Conservation (phyloP, 495 filamentous ascomycete genomes). For the Friedmanniomyces simplex region DNA sequence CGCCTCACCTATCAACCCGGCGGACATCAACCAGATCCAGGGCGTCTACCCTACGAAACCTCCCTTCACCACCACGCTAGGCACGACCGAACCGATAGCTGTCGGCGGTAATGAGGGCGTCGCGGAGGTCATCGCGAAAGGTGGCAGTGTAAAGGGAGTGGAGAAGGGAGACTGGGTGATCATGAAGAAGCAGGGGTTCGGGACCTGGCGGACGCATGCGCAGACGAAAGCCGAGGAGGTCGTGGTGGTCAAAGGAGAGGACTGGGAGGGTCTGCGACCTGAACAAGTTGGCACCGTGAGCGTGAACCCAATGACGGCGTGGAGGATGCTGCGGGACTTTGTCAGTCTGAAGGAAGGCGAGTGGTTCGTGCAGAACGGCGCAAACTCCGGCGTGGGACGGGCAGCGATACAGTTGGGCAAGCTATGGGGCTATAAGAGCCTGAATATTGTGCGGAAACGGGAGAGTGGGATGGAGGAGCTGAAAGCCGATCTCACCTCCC, state of each 20-base stretch:
- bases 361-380: conserved; percentile 96
- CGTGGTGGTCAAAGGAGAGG: conserved; percentile 45
- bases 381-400: conserved; percentile 83
- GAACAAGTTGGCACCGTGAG: conserved; percentile 73
- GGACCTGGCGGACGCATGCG: conserved; percentile 89
- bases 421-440: conserved; percentile 74
- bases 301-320: conserved; percentile 89
- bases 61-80: conserved; percentile 56
- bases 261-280: conserved; percentile 55
- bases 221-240: conserved; percentile 50
- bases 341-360: conserved; percentile 56
- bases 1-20: conserved; percentile 86
- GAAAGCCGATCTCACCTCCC: conserved; percentile 54
- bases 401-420: conserved; percentile 75
- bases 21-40: conserved; percentile 94
- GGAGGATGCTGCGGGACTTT: conserved; percentile 83
- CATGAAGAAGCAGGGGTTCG: conserved; percentile 66
- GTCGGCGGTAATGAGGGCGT: conserved; percentile 85
- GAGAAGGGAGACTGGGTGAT: conserved; percentile 83
- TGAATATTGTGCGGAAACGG: conserved; percentile 74
- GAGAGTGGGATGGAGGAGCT: conserved; percentile 53
- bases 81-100: conserved; percentile 61
- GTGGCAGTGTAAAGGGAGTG: conserved; percentile 45
- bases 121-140: conserved; percentile 67
- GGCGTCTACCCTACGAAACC: conserved; percentile 90